Evolutionary conservation across 345 rosid species (phyloP), one percentile per base, ranked within the genome.

Genomic region (Dipteronia dyeriana): DNA sequence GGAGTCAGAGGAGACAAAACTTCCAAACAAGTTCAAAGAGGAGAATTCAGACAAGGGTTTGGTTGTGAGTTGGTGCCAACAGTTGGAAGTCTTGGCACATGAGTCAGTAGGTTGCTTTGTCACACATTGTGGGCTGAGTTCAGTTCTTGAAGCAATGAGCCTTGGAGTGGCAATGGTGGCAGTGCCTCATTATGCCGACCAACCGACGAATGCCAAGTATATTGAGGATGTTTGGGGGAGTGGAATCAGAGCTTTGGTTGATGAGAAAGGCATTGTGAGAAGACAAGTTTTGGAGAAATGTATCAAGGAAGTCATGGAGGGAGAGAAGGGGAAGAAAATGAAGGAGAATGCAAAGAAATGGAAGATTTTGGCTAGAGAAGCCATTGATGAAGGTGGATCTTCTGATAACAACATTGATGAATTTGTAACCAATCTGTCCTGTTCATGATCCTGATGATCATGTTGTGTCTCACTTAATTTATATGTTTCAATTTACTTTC

Each of bases 111-210:
- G 87, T 2, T 85, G 88, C 64, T 85, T 85, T 13, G 22, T 85
- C 5, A 82, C 87, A 2, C 88, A 85, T 29, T 79, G 86, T 17
- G 88, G 88, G 9, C 76, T 79, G 60, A 85, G 77, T 79, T 87
- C 87, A 1, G 66, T 71, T 3, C 17, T 84, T 8, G 90, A 87
- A 74, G 88, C 87, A 7, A n/a, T 84, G 62, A 56, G 88, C 67
- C 65, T 87, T n/a, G 86, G 86, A 20, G 87, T 83, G 22, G 88
- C 88, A 20, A 64, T 85, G 70, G 85, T 84, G 76, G 86, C 82
- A 6, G 41, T 85, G 78, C 88, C 90, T 0, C 87, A 82, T 34
- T 84, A 81, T 81, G 66, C 78, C 0, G 88, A 87, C 70, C 88
- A 87, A 72, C 34, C 81, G n/a, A 84, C 86, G 0, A 85, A 85